Evolutionary conservation across 1,284 basidiomycete species (phyloP).

Genomic region (Cryptococcus sp.): DNA sequence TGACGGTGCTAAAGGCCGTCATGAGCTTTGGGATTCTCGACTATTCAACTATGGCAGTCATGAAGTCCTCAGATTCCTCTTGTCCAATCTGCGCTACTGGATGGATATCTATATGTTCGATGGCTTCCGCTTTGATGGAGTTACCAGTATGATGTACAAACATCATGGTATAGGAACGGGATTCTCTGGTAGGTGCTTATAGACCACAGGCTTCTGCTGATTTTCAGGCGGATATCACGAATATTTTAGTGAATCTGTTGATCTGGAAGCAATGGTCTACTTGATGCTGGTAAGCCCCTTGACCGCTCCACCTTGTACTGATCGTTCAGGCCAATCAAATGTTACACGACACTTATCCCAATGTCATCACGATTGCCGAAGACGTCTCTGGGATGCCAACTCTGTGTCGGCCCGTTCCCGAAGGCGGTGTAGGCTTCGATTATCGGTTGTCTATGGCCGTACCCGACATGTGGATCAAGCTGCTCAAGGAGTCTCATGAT

Average conservation of each 20-base stretch:
- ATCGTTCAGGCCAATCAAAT: slow-evolving; percentile 81
- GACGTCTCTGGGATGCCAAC: slow-evolving; percentile 98
- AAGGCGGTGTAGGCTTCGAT: slow-evolving; percentile 95
- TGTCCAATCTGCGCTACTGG: slow-evolving; percentile 94
- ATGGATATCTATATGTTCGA: slow-evolving; percentile 95
- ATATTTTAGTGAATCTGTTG: slow-evolving; percentile 85
- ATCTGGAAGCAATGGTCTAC: slow-evolving; percentile 88
- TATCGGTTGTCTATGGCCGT: slow-evolving; percentile 97
- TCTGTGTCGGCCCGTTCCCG: slow-evolving; percentile 73
- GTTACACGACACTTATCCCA: slow-evolving; percentile 78
- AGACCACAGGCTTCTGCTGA: slow-evolving; percentile 1
- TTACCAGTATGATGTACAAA: slow-evolving; percentile 98
- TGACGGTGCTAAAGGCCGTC: slow-evolving; percentile 81
- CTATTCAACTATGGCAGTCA: slow-evolving; percentile 95
- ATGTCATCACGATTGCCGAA: slow-evolving; percentile 88
- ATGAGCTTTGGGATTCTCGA: slow-evolving; percentile 93
- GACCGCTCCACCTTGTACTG: background rate
- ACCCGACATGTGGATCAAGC: slow-evolving; percentile 99
- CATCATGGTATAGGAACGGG: slow-evolving; percentile 98
- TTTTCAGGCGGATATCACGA: slow-evolving; percentile 81
- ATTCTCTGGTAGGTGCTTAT: slow-evolving; percentile 66
- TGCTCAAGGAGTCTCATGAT: slow-evolving; percentile 88
- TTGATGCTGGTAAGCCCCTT: slow-evolving; percentile 82
- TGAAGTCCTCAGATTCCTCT: slow-evolving; percentile 89
- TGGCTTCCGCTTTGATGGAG: slow-evolving; percentile 97